phyloP scores from a whole-genome alignment of 1,284 basidiomycete species.

The Ganoderma leucocontextum region DNA sequence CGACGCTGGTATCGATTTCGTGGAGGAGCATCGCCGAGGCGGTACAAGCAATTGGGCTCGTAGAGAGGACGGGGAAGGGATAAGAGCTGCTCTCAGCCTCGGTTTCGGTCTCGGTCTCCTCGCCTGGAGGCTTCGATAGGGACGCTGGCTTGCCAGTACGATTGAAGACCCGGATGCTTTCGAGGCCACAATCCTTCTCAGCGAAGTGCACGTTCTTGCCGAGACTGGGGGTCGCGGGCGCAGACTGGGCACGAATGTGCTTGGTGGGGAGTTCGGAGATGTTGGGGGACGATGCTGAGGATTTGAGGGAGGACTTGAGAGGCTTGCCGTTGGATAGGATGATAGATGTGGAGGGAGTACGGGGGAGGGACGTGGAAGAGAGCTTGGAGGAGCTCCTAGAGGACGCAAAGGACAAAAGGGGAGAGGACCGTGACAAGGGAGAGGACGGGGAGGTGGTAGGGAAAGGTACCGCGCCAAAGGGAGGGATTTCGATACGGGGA shows the following conservation, averaged over 20 bases:
- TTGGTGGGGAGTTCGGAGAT: slow-evolving; percentile 55
- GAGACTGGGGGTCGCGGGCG: slow-evolving; percentile 73
- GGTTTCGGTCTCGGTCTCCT: slow-evolving; percentile 85
- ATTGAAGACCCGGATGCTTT: slow-evolving; percentile 86
- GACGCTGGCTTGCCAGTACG: slow-evolving; percentile 82
- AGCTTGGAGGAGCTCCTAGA: slow-evolving; percentile 29
- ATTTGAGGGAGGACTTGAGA: slow-evolving; percentile 89
- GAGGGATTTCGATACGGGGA: slow-evolving; percentile 39
- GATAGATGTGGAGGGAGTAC: slow-evolving; percentile 45
- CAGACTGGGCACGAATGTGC: slow-evolving; percentile 63
- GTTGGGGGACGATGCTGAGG: slow-evolving; percentile 63
- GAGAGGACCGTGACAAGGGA: slow-evolving; percentile 29
- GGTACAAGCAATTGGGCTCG: slow-evolving; percentile 30
- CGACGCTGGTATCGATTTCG: slow-evolving; percentile 50
- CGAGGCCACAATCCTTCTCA: slow-evolving; percentile 70
- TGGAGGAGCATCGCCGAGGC: slow-evolving; percentile 41
- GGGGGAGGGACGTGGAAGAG: slow-evolving; percentile 36
- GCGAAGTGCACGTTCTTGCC: slow-evolving; percentile 93
- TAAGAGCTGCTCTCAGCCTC: slow-evolving; percentile 56
- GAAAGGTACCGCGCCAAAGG: slow-evolving; percentile 44
- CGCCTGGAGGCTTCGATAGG: slow-evolving; percentile 65
- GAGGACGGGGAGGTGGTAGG: slow-evolving; percentile 41
- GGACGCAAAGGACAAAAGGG: slow-evolving; percentile 31
- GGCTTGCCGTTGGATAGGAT: slow-evolving; percentile 89
- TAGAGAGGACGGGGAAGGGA: slow-evolving; percentile 37